Conservation (phyloP, 805 yeast species). For the Lachancea dasiensis region DNA sequence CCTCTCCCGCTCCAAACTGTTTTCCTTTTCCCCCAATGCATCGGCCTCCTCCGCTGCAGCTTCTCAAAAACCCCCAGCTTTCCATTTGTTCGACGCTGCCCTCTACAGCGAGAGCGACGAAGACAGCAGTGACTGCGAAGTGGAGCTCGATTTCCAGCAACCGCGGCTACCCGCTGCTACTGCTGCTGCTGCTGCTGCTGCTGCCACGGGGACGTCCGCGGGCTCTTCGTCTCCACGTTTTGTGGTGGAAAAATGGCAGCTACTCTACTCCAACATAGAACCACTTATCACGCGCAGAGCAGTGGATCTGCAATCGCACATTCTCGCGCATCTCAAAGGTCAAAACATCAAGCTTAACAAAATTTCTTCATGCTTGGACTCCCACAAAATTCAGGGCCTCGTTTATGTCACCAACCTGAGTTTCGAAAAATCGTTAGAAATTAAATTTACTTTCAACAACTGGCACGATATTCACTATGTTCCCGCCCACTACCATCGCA, state of each 20-base stretch:
- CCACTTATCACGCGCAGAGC: constrained; percentile 9
- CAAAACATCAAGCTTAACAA: constrained; percentile 24
- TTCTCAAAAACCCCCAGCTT: constrained; percentile 3
- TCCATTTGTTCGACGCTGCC: constrained; percentile 5
- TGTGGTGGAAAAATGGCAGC: constrained; percentile 6
- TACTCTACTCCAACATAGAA: constrained; percentile 8
- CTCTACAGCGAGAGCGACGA: constrained; percentile 9
- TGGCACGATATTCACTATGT: constrained; percentile 32
- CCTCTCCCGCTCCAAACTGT: constrained; percentile 9
- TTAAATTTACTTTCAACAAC: constrained; percentile 30
- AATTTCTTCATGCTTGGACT: constrained; percentile 10
- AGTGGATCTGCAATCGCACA: constrained; percentile 12
- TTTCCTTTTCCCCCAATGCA: no score
- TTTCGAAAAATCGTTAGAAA: constrained; percentile 31
- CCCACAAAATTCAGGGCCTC: constrained; percentile 23
- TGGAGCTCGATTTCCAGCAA: neutral
- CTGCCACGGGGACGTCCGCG: neutral
- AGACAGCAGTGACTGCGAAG: constrained; percentile 6
- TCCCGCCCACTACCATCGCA: constrained; percentile 23
- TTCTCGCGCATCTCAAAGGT: constrained; percentile 19
- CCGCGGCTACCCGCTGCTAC: neutral
- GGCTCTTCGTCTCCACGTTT: constrained; percentile 4
- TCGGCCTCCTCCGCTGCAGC: neutral
- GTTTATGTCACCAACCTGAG: constrained; percentile 29
- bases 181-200: neutral